Evolutionary conservation across 306 rosid species (phyloP).

Genomic region (Pterocarpus macrocarpus): DNA sequence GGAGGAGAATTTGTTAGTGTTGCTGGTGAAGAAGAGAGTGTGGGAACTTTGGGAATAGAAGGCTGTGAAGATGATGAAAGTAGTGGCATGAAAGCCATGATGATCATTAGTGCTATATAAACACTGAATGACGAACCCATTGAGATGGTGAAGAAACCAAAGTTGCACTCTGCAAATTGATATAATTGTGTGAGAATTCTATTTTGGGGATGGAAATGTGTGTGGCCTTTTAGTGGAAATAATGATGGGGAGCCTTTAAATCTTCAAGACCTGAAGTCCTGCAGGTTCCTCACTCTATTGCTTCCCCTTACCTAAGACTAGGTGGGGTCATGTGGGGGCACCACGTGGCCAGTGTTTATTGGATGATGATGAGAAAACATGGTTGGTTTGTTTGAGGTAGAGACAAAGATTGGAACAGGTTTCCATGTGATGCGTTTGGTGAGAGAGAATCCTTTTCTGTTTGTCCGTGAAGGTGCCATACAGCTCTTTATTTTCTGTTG

Average conservation of each 20-base stretch:
- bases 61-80: conserved; percentile 53
- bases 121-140: conserved; percentile 70
- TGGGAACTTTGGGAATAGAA: conserved; percentile 48
- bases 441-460: conserved; percentile 45
- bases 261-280: conserved; percentile 45
- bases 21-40: conserved; percentile 61
- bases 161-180: conserved; percentile 39
- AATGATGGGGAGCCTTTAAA: conserved; percentile 62
- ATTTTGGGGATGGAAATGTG: conserved; percentile 36
- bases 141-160: conserved; percentile 58
- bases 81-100: conserved; percentile 59
- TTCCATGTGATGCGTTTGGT: conserved; percentile 61
- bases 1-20: conserved; percentile 50
- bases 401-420: conserved; percentile 61
- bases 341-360: conserved; percentile 54
- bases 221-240: conserved; percentile 50
- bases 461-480: conserved; percentile 61
- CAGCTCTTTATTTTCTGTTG: conserved; percentile 57
- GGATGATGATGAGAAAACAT: conserved; percentile 52
- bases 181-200: conserved; percentile 28
- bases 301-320: conserved; percentile 33
- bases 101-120: conserved; percentile 52
- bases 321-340: conserved; percentile 53
- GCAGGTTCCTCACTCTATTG: conserved; percentile 35
- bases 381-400: conserved; percentile 54